Percentiles rank a stretch among this genome's conserved stretches.
phyloP scores from a whole-genome alignment of 2,329 filamentous ascomycete species.

The Apiospora koreana region DNA sequence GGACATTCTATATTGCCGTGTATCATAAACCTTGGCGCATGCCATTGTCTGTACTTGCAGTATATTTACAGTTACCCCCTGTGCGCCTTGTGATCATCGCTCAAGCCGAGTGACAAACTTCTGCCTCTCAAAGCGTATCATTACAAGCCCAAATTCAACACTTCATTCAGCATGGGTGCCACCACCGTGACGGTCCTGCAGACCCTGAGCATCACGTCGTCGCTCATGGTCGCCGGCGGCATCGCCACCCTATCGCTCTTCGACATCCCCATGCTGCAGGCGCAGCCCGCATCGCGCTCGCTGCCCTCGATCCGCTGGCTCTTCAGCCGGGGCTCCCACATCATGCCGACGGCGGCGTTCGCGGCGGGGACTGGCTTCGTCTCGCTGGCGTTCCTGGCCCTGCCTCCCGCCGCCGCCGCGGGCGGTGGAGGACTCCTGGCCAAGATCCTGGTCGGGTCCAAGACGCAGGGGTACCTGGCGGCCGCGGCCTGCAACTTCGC shows the following conservation, averaged over 20 bases:
- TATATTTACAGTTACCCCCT: background rate
- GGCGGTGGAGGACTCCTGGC: background rate
- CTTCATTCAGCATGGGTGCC: background rate
- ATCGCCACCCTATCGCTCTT: slow-evolving; percentile 36
- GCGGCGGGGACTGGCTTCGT: slow-evolving; percentile 30
- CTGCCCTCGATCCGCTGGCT: slow-evolving; percentile 37
- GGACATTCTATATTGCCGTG: background rate
- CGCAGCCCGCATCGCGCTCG: slow-evolving; percentile 37
- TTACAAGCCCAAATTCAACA: background rate
- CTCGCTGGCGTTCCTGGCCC: slow-evolving; percentile 26
- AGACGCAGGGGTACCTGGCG: slow-evolving; percentile 12
- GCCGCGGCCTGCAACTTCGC: slow-evolving; percentile 10
- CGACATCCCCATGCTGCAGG: slow-evolving; percentile 30
- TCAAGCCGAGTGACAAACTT: no score
- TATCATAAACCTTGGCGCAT: background rate
- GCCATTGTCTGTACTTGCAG: no score
- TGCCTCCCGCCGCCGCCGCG: background rate
- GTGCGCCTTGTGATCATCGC: no score
- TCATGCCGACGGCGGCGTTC: slow-evolving; percentile 32
- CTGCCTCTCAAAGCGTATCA: background rate
- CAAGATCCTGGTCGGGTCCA: background rate
- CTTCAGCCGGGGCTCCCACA: slow-evolving; percentile 37
- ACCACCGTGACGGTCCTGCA: slow-evolving; percentile 16
- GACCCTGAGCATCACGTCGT: slow-evolving; percentile 30
- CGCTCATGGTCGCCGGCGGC: slow-evolving; percentile 34